Evolutionary conservation across 208 protist genomes (phyloP), one percentile per base, ranked within the genome.

Genomic region (Tritrichomonas musculus): DNA sequence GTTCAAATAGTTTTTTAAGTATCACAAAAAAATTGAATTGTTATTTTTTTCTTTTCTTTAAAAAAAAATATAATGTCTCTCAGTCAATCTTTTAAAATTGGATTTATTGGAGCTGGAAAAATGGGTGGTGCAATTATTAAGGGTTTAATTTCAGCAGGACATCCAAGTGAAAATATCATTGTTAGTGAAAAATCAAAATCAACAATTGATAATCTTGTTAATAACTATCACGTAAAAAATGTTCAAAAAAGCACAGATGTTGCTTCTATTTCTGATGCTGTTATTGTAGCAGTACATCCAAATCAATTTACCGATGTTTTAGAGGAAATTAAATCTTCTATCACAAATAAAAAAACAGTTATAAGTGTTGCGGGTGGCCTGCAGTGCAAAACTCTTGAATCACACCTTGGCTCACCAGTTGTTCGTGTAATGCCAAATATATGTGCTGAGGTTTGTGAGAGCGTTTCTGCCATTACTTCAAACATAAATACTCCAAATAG

Each of bases 371-470:
- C 97, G 9, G 97, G 97, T 1, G 97, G 97, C 22, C 96, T 98
- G 0, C 96, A 93, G 8, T 95, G 98, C 44, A 94, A 93, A 11
- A 95, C 95, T 13, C 96, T 98, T 66, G 95, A 97, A 77, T 94
- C 94, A 30, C 73, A 95, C n/a, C 95, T 97, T 4, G 93, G 94
- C 1, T 49, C 95, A 49, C 96, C 96, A 49, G 94, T 98, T 13
- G 94, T 98, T 5, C 96, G 98, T 41, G 97, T 98, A 0, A 99
- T 99, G 98, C 98, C 98, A 25, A 99, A 99, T 94, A 95, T 97
- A 8, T 96, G 97, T 0, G 95, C 94, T 13, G 93, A 96, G 66
- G 97, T 98, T 17, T 95, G 96, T 27, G 95, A 95, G 44, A 96
- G 96, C 41, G 95, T 97, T 13, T 93, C 95, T 33, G 96, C 64